Percentiles rank a stretch among this genome's conserved stretches.
phyloP scores from a whole-genome alignment of 345 rosid genomes.

The Aquilaria sinensis region DNA sequence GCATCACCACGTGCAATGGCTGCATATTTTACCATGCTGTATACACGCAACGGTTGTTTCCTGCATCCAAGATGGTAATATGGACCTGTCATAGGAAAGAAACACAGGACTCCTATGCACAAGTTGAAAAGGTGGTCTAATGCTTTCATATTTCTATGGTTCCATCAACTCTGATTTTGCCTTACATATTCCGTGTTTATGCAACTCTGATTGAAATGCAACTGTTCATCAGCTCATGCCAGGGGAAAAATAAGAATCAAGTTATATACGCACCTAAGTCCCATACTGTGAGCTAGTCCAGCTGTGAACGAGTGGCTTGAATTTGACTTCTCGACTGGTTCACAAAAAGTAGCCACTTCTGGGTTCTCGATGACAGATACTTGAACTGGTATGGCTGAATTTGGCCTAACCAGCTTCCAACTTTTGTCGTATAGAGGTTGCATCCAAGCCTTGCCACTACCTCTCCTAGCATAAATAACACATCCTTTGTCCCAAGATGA shows the following conservation, averaged over 20 bases:
- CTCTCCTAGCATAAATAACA: conserved; percentile 40
- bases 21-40: conserved; percentile 60
- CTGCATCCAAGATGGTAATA: conserved; percentile 17
- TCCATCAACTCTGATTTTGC: no score
- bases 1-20: conserved; percentile 56
- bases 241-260: neutral
- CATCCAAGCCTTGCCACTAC: conserved; percentile 47
- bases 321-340: conserved; percentile 51
- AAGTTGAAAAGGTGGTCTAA: no score
- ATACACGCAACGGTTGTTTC: conserved; percentile 45
- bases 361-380: conserved; percentile 45
- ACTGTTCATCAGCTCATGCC: no score
- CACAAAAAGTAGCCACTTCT: conserved; percentile 48
- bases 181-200: no score
- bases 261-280: conserved; percentile 28
- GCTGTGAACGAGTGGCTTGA: conserved; percentile 57
- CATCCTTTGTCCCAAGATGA: conserved; percentile 55
- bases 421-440: conserved; percentile 32
- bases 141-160: no score
- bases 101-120: no score
- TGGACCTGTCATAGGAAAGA: no score
- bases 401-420: conserved; percentile 34
- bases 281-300: conserved; percentile 52
- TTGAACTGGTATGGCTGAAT: conserved; percentile 31
- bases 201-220: no score